Conservation (phyloP, 2,329 filamentous ascomycete species). For the Talaromyces sp. region DNA sequence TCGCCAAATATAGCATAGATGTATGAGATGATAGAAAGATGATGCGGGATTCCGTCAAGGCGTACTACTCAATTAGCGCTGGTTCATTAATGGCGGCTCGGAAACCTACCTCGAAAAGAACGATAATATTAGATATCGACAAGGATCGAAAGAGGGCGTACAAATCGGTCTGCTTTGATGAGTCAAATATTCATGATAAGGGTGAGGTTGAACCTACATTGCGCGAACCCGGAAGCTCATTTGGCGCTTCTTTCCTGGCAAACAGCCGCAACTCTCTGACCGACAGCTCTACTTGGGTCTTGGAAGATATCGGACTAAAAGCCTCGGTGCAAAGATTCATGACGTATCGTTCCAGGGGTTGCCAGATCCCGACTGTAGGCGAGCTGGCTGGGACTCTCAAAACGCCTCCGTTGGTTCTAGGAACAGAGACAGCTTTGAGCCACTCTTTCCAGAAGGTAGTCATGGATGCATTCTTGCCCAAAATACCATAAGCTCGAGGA, state of each 20-base stretch:
- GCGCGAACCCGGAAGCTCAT: constrained; percentile 88
- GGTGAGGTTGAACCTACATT: constrained; percentile 46
- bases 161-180: constrained; percentile 63
- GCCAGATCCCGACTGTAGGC: constrained; percentile 88
- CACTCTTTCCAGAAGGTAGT: constrained; percentile 98
- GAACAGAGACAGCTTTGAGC: constrained; percentile 88
- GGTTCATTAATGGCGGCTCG: neutral
- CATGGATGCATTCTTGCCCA: constrained; percentile 78
- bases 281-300: constrained; percentile 90
- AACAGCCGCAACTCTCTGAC: constrained; percentile 88
- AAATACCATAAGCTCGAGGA: constrained; percentile 85
- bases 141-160: constrained; percentile 89
- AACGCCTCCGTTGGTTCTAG: constrained; percentile 86
- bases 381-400: constrained; percentile 82
- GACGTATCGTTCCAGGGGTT: constrained; percentile 92
- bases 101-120: constrained; percentile 67
- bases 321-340: constrained; percentile 96
- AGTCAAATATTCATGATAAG: neutral
- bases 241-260: constrained; percentile 84
- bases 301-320: constrained; percentile 84
- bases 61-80: constrained; percentile 52
- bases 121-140: constrained; percentile 86
- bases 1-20: constrained; percentile 91
- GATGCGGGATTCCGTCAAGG: constrained; percentile 87
- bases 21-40: constrained; percentile 95